Evolutionary conservation across 306 rosid genomes (phyloP), one percentile per base, ranked within the genome.

Genomic region (Casuarina equisetifolia): DNA sequence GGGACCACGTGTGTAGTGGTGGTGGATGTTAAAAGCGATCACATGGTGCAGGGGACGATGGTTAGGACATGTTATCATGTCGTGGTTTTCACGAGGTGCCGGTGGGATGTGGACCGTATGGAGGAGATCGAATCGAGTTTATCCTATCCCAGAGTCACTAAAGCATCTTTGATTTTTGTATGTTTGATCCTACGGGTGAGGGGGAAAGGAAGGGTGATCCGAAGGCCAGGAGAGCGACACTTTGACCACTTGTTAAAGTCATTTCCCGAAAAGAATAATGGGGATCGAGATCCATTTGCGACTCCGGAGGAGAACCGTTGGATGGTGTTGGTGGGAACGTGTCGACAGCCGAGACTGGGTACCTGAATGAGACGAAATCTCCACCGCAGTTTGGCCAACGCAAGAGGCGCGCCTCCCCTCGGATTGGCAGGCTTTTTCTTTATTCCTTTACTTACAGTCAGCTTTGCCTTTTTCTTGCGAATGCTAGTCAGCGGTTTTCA

Each of bases 41-140:
- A 72, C 82, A 62, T 50, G 82, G 72, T 59, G 66, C 46, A 32
- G 49, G 78, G 61, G 48, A 9, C 6, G 67, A 15, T 19, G 67
- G 68, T 67, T 20, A 51, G 35, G 59, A 55, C 69, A 43, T 50
- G 76, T 40, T 50, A 68, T 82, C 73, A 36, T 59, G 70, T 68
- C 79, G 82, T 74, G 73, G 51, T 20, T 44, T 67, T 73, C 76
- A 36, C 79, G 76, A 78, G 64, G 79, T 12, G 70, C 50, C 9
- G 38, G 52, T 78, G 80, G 40, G 42, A 52, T 58, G 57, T 45
- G 73, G 73, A 66, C 57, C 53, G 6, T 50, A 9, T 1, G 3
- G 2, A 3, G 1, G 15, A 17, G 39, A 3, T 10, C 68, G 10
- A 36, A 64, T 68, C 10, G 1, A n/a, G 42, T 5, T 4, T 17